Conservation (phyloP, 768 basidiomycete genomes). For the Sistotremastrum suecicum region DNA sequence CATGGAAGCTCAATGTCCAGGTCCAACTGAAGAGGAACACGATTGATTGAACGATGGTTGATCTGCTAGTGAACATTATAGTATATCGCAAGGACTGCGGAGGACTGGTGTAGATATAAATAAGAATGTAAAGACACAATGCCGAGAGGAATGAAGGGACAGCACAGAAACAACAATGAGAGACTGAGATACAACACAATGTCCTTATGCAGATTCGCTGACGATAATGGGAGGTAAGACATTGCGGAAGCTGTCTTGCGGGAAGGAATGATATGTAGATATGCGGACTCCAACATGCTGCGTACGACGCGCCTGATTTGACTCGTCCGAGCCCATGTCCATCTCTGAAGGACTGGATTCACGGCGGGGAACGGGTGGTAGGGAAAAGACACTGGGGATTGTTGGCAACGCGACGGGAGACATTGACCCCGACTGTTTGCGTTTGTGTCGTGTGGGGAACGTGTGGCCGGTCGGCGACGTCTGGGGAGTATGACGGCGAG, state of each 20-base stretch:
- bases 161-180: neutral
- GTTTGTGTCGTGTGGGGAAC: constrained; percentile 32
- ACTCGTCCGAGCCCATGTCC: too few species aligned
- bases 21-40: constrained; percentile 62
- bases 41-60: constrained; percentile 30
- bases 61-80: too few species aligned
- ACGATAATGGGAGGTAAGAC: too few species aligned
- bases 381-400: constrained; percentile 40
- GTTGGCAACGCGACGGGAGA: constrained; percentile 49
- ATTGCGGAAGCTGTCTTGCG: too few species aligned
- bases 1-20: constrained; percentile 56
- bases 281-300: too few species aligned
- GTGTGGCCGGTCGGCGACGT: constrained; percentile 56
- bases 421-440: constrained; percentile 19
- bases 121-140: too few species aligned
- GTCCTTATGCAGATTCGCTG: neutral
- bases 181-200: neutral
- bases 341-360: constrained; percentile 18
- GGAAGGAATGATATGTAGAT: too few species aligned
- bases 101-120: too few species aligned
- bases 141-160: too few species aligned
- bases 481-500: constrained; percentile 66
- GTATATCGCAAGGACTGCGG: too few species aligned
- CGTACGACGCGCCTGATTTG: too few species aligned
- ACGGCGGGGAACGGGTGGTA: constrained; percentile 27